Percentiles rank a stretch among this genome's conserved stretches.
Evolutionary conservation across 176 grass and related monocot species (phyloP).

Genomic region (Oryza australiensis): DNA sequence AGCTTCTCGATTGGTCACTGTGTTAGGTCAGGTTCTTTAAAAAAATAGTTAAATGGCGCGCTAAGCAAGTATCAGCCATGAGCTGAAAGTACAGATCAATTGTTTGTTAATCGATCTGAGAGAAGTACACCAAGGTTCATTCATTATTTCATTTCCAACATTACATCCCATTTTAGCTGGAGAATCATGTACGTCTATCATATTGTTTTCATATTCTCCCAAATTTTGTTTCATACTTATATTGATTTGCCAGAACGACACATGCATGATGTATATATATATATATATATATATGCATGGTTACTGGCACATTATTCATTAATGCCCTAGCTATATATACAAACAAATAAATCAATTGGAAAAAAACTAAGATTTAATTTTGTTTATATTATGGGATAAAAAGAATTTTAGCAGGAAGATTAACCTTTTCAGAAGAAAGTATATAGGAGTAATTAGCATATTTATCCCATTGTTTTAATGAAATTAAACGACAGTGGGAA

Average conservation of each 20-base stretch:
- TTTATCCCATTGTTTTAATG: neutral
- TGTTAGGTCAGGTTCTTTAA: constrained; percentile 45
- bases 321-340: neutral
- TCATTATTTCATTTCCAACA: constrained; percentile 29
- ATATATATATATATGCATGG: neutral
- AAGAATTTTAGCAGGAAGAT: neutral
- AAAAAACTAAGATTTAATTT: neutral
- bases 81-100: constrained; percentile 9
- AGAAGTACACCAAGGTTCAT: neutral
- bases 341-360: neutral
- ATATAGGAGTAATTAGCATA: neutral
- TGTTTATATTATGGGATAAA: no score
- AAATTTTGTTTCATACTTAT: neutral
- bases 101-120: neutral
- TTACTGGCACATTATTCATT: neutral
- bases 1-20: constrained; percentile 24
- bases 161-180: neutral
- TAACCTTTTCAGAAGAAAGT: neutral
- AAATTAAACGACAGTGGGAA: neutral
- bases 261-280: neutral
- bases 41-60: constrained; percentile 6
- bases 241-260: neutral
- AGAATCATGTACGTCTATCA: neutral
- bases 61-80: constrained; percentile 4
- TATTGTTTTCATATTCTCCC: neutral